Percentiles rank a stretch among this genome's conserved stretches.
Conservation (phyloP, 371 early-diverging fungal species). For the Smittium culicis region DNA sequence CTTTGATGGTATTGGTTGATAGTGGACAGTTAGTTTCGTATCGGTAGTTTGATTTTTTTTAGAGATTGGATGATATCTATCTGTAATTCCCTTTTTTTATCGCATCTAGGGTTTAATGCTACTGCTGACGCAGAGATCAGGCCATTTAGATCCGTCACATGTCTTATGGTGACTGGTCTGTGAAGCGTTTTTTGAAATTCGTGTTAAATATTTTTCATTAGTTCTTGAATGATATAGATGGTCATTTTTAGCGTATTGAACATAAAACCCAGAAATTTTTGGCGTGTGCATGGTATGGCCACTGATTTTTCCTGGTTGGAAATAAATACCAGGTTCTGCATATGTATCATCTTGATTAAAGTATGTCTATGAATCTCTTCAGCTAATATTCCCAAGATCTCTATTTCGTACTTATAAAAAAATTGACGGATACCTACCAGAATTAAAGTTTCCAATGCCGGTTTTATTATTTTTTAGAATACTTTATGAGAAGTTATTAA, state of each 20-base stretch:
- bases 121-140: not conserved
- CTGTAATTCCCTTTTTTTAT: not conserved
- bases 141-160: not conserved
- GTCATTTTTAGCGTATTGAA: not conserved
- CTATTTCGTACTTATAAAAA: not conserved
- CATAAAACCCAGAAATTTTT: not conserved
- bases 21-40: not conserved
- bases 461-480: not conserved
- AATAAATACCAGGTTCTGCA: not conserved
- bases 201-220: not conserved
- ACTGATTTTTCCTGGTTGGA: not conserved
- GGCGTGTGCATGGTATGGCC: not conserved
- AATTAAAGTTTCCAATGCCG: not conserved
- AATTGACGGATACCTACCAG: not conserved
- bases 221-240: not conserved
- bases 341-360: not conserved
- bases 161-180: not conserved
- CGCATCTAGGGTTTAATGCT: not conserved
- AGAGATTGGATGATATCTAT: not conserved
- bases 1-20: not conserved
- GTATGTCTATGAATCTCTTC: not conserved
- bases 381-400: not conserved
- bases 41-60: not conserved
- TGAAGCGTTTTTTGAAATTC: not conserved
- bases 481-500: not conserved